These are phyloP conservation scores for Sporisorium exsertum DNA, from an alignment of 1,284 basidiomycete species.

Conservation along the genomic window DNA sequence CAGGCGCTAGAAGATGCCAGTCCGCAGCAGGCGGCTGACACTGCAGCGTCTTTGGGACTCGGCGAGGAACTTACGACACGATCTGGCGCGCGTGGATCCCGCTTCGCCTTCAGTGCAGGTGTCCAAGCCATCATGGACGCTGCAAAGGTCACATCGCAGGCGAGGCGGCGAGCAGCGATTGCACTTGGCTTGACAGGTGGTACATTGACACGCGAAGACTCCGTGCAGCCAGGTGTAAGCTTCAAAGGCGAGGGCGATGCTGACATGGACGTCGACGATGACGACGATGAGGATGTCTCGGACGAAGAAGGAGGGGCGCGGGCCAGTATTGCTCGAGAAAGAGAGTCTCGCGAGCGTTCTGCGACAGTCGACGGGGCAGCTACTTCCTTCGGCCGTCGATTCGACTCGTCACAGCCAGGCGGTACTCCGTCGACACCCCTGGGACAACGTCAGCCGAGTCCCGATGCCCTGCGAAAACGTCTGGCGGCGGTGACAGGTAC, in stretches of 20 bases:
- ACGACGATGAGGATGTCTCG: slow-evolving; percentile 34
- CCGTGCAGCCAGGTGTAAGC: slow-evolving; percentile 15
- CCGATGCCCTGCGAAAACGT: slow-evolving; percentile 41
- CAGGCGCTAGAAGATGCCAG: slow-evolving; percentile 10
- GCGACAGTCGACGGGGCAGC: slow-evolving; percentile 22
- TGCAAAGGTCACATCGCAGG: slow-evolving; percentile 35
- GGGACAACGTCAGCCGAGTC: slow-evolving; percentile 36
- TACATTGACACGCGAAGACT: slow-evolving; percentile 33
- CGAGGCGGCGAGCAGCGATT: slow-evolving; percentile 38
- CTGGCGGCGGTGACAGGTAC: slow-evolving; percentile 45
- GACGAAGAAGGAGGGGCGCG: slow-evolving; percentile 24
- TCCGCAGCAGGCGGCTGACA: slow-evolving; percentile 11
- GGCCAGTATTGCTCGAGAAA: slow-evolving; percentile 17
- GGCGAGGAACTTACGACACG: slow-evolving; percentile 22
- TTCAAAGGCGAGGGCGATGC: slow-evolving; percentile 19
- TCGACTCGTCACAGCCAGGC: slow-evolving; percentile 42
- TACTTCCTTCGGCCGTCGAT: slow-evolving; percentile 11
- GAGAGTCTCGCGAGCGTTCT: slow-evolving; percentile 35
- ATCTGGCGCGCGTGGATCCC: slow-evolving; percentile 20
- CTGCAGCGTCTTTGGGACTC: not conserved
- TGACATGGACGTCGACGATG: slow-evolving; percentile 40
- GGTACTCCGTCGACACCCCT: slow-evolving; percentile 41
- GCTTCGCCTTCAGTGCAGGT: slow-evolving; percentile 35
- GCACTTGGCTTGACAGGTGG: slow-evolving; percentile 39
- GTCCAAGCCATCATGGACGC: slow-evolving; percentile 48